Conservation (phyloP, 371 early-diverging fungal species). For the Mortierella sp. region DNA sequence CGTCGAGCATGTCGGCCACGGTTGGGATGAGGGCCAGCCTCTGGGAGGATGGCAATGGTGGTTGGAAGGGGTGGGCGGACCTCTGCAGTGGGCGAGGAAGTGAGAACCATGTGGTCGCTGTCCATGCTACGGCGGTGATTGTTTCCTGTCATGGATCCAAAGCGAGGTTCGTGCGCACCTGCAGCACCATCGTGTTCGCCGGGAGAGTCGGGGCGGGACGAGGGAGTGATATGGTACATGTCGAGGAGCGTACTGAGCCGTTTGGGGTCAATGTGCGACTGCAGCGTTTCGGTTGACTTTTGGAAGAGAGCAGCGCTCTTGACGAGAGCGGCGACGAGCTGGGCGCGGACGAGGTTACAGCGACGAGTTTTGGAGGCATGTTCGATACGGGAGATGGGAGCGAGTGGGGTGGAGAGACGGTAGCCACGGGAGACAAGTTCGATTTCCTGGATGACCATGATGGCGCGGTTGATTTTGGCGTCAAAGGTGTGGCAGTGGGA, state of each 20-base stretch:
- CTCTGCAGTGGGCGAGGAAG: slow-evolving; percentile 33
- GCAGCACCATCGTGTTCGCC: slow-evolving; percentile 17
- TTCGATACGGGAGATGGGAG: slow-evolving; percentile 75
- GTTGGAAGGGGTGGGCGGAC: slow-evolving; percentile 5
- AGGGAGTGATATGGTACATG: slow-evolving; percentile 50
- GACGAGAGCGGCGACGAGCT: slow-evolving; percentile 39
- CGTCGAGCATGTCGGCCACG: slow-evolving; percentile 36
- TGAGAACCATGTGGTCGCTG: slow-evolving; percentile 19
- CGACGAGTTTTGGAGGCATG: slow-evolving; percentile 65
- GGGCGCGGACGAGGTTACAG: slow-evolving; percentile 57
- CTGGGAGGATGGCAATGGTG: too few relatives aligned
- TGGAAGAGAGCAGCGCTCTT: slow-evolving; percentile 49
- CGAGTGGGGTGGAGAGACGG: slow-evolving; percentile 68
- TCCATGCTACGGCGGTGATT: slow-evolving; percentile 8
- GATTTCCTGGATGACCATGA: slow-evolving; percentile 76
- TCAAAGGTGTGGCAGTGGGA: slow-evolving; percentile 66
- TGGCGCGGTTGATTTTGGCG: slow-evolving; percentile 65
- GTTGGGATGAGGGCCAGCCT: too few relatives aligned
- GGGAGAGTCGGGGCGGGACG: slow-evolving; percentile 32
- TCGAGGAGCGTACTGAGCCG: slow-evolving; percentile 46
- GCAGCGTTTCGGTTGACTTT: slow-evolving; percentile 47
- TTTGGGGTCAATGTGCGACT: slow-evolving; percentile 50
- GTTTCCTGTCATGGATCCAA: not conserved
- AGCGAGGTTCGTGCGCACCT: slow-evolving; percentile 10
- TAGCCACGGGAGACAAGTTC: slow-evolving; percentile 80